Evolutionary conservation across 1,284 basidiomycete species (phyloP), one percentile per base, ranked within the genome.

Genomic region (Cronartium quercuum): DNA sequence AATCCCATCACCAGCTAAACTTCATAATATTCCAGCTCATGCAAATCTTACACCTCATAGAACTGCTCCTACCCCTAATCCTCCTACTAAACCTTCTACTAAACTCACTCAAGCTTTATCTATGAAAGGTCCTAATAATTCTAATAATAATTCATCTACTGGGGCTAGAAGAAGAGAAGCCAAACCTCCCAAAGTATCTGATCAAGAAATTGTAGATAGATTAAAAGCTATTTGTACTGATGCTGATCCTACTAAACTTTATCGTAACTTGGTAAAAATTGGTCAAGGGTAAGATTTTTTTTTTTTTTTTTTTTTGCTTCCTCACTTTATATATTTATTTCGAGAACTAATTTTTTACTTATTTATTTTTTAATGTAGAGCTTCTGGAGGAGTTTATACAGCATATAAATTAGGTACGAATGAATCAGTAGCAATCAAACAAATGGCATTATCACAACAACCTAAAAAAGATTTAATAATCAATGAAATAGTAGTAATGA

Each of bases 381-480:
- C 96, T 3, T 96, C 93, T 18, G 96, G 96, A 64, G 95, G 94
- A 76, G 95, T 99, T 1, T 99, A 96, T 83, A 97, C 95, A 5
- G 94, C 95, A 15, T 96, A 97, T 81, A 94, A 97, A 83, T 90
- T 94, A 76, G 94, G 93, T 61, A 92, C 91, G 37, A 95, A 95
- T 82, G 80, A 91, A 61, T 91, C 89, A 4, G 96, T 99, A 38
- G 96, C 96, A 38, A 98, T 99, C 86, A 99, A 98, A 84, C 95
- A 98, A 84, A 98, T 98, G 96, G 95, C 98, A 84, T 86, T 99
- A 41, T 94, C 97, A 83, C 97, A 98, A 84, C 96, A 98, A 82
- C 96, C 95, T 42, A 98, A 98, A 86, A 97, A 97, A 84, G 95
- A 98, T 81, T 86, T 98, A 67, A 98, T 99, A 84, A 98, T 99